A percentile compares a stretch with the other conserved stretches of the same genome.
These are phyloP conservation scores for Dictyostelium brefeldianum DNA, from an alignment of 78 protist genomes.

Conservation along the genomic window DNA sequence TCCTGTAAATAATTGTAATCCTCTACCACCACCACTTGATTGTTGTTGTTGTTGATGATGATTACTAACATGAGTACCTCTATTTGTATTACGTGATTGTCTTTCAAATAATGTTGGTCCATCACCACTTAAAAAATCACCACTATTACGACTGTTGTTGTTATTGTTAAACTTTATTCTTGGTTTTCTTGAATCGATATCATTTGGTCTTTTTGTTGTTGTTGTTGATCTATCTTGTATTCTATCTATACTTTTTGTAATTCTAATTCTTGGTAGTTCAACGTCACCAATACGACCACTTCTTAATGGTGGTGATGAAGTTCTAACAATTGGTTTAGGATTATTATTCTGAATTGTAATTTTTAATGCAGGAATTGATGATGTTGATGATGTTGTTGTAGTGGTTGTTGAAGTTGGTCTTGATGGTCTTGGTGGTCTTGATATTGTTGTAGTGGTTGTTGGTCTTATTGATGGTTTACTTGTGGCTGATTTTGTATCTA, in stretches of 20 bases:
- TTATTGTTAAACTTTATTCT: too few species aligned
- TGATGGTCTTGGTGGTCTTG: background rate
- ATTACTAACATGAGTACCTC: too few species aligned
- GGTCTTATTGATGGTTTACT: background rate
- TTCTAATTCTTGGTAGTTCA: background rate
- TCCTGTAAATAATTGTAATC: constrained; percentile 34
- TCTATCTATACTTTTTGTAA: background rate
- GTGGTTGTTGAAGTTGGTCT: background rate
- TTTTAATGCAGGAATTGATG: constrained; percentile 10
- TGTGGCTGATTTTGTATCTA: background rate
- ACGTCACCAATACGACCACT: background rate
- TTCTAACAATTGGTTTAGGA: background rate
- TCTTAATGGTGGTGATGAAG: background rate
- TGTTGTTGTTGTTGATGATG: too few species aligned
- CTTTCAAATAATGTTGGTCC: constrained; percentile 37
- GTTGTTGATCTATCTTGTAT: background rate
- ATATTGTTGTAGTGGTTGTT: background rate
- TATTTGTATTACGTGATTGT: background rate
- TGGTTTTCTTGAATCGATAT: background rate
- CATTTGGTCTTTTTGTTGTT: background rate
- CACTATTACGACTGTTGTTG: background rate
- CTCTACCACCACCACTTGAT: background rate
- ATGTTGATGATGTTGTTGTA: background rate
- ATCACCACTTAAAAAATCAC: background rate
- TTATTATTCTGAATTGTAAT: constrained; percentile 27